Percentiles rank a stretch among this genome's conserved stretches.
Evolutionary conservation across 768 basidiomycete genomes (phyloP).

Genomic region (Scleroderma citrinum): DNA sequence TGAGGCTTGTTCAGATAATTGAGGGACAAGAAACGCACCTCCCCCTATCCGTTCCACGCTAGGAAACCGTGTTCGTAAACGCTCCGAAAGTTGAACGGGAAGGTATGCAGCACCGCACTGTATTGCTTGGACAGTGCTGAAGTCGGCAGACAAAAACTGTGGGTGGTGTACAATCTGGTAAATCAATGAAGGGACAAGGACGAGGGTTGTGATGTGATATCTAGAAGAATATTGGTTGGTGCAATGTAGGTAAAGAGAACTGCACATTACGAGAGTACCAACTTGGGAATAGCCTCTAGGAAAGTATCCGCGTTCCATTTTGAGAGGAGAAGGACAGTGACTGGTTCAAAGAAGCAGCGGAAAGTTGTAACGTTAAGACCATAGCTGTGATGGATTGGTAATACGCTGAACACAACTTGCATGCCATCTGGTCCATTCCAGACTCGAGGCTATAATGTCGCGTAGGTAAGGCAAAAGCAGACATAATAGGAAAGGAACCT

Average conservation of each 20-base stretch:
- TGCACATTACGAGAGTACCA: constrained; percentile 11
- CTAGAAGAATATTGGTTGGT: constrained; percentile 27
- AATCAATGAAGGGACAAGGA: constrained; percentile 56
- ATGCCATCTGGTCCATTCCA: constrained; percentile 39
- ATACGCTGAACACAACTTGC: constrained; percentile 47
- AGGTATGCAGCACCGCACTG: constrained; percentile 63
- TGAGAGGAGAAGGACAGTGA: constrained; percentile 49
- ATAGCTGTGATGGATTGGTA: constrained; percentile 67
- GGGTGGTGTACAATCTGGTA: constrained; percentile 60
- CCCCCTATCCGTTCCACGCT: constrained; percentile 32
- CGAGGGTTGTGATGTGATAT: constrained; percentile 45
- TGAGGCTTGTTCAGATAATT: background rate
- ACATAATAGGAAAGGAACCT: constrained; percentile 9
- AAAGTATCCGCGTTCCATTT: constrained; percentile 53
- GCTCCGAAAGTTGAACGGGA: constrained; percentile 46
- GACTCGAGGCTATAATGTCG: constrained; percentile 29
- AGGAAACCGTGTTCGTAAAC: constrained; percentile 35
- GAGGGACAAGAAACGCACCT: constrained; percentile 33
- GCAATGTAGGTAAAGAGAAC: background rate
- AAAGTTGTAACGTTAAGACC: constrained; percentile 52
- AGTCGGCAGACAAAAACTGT: constrained; percentile 38
- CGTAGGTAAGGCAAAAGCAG: background rate
- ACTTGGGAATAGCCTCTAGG: constrained; percentile 56
- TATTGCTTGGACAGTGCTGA: constrained; percentile 42
- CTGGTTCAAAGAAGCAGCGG: constrained; percentile 39